Evolutionary conservation across 2,329 filamentous ascomycete species (phyloP).

Genomic region (Escovopsis sp.): DNA sequence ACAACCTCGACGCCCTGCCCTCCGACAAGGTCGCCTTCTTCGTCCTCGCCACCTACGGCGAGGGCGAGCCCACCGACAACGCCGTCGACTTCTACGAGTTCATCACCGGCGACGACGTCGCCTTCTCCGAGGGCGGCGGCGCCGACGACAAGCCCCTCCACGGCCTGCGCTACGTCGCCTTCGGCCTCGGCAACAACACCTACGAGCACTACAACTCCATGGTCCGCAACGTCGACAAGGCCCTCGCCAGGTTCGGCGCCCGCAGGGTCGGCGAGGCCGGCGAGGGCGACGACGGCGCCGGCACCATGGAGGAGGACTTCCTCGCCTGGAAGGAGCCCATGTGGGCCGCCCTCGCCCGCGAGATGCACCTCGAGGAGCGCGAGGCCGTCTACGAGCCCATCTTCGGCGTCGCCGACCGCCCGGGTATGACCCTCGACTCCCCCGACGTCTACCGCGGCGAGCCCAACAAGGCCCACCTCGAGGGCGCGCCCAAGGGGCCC

Average conservation of each 20-base stretch:
- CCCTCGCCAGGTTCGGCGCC: conserved; percentile 67
- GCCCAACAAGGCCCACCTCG: conserved; percentile 89
- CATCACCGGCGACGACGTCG: conserved; percentile 63
- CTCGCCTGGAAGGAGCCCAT: conserved; percentile 98
- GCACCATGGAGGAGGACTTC: conserved; percentile 99
- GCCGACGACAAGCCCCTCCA: conserved; percentile 51
- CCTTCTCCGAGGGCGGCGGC: conserved; percentile 59
- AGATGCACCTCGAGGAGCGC: conserved; percentile 83
- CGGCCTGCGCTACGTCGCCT: conserved; percentile 84
- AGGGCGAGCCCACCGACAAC: conserved; percentile 97
- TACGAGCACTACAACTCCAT: conserved; percentile 99
- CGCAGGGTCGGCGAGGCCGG: conserved; percentile 74
- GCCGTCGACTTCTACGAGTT: conserved; percentile 99
- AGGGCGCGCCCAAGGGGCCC: conserved; percentile 68
- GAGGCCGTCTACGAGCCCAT: conserved; percentile 92
- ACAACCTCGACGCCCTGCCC: conserved; percentile 79
- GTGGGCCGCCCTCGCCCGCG: conserved; percentile 73
- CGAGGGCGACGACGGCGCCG: conserved; percentile 92
- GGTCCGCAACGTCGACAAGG: conserved; percentile 81
- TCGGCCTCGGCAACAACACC: conserved; percentile 96
- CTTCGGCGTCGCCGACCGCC: conserved; percentile 66
- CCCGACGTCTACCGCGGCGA: conserved; percentile 85
- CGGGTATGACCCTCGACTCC: conserved; percentile 57
- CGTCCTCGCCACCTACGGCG: conserved; percentile 90
- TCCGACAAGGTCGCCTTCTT: conserved; percentile 89